These are phyloP conservation scores for Aspergillus saccharolyticus DNA, from an alignment of 495 filamentous ascomycete species.

Conservation along the genomic window DNA sequence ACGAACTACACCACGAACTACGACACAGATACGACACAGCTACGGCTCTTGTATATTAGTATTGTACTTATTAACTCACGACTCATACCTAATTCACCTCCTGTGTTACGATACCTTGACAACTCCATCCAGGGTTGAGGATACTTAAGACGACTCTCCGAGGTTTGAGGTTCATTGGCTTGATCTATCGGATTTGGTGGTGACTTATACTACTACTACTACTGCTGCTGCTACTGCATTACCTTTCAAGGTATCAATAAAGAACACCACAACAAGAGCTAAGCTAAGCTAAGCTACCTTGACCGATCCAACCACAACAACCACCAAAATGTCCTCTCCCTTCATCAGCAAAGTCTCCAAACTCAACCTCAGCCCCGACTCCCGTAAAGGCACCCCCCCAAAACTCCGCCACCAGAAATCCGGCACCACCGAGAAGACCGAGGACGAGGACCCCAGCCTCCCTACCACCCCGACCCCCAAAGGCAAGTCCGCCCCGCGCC, in stretches of 20 bases:
- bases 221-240: neutral
- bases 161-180: no score
- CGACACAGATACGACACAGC: no score
- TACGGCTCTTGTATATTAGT: no score
- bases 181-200: no score
- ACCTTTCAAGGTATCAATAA: no score
- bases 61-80: neutral
- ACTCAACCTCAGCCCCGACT: conserved; percentile 4
- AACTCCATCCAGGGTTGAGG: neutral
- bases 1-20: no score
- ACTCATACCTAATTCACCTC: no score
- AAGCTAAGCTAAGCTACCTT: no score
- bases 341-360: conserved; percentile 1
- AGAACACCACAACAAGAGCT: no score
- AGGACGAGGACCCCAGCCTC: neutral
- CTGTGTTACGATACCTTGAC: no score
- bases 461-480: neutral
- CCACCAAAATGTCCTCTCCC: neutral
- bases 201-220: neutral
- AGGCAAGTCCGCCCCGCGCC: neutral
- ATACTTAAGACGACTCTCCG: no score
- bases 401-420: neutral
- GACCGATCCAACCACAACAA: no score
- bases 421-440: neutral
- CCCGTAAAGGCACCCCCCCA: neutral